Base-by-base conservation (phyloP, 2,329 filamentous ascomycete genomes). In the Fusarium buxicola region DNA sequence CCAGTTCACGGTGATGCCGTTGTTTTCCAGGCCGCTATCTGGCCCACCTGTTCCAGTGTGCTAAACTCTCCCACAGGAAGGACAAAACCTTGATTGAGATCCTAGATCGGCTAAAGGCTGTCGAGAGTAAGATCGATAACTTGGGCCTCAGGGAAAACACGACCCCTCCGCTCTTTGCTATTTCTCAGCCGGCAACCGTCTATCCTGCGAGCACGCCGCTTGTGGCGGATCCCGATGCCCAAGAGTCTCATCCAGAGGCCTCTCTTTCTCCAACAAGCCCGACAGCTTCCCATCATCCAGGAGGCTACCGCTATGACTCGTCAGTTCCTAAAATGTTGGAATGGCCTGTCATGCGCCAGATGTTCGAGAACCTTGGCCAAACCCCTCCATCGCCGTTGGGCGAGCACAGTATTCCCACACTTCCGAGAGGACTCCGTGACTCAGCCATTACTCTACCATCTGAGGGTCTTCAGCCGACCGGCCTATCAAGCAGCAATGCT, bases 81-180 rank as follows among this genome's bases (percentile, higher is more conserved):
- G 86, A 88, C 71, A 87, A 85, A 73, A 88, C 85, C 3, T 76
- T 88, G 65, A 80, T 85, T 36, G 84, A 88, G 68, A 87, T 88
- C 49, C 76, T 88, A 27, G 84, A 87, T 43, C 78, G 81, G 10
- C 75, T 88, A 47, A 84, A 81, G 60, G 78, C 74, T 49, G 75
- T 88, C 39, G 84, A 87, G 69, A 77, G 71, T 49, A 87, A 87
- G 71, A 79, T 88, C 62, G 84, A 88, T 62, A 72, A 64, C 46
- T 53, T 81, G 27, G 71, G 66, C 50, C 47, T 73, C 45, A 73
- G 52, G 38, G 60, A 60, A 8, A 63, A 57, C 24, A 45, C 54
- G n/a, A 65, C 58, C 25, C 51, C 65, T 30, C 57, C 63, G 6
- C 27, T 57, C n/a, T 65, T 68, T 47, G 47, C 30, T n/a, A 58